phyloP scores from a whole-genome alignment of 768 basidiomycete genomes.

The Auricularia auricula-judae region DNA sequence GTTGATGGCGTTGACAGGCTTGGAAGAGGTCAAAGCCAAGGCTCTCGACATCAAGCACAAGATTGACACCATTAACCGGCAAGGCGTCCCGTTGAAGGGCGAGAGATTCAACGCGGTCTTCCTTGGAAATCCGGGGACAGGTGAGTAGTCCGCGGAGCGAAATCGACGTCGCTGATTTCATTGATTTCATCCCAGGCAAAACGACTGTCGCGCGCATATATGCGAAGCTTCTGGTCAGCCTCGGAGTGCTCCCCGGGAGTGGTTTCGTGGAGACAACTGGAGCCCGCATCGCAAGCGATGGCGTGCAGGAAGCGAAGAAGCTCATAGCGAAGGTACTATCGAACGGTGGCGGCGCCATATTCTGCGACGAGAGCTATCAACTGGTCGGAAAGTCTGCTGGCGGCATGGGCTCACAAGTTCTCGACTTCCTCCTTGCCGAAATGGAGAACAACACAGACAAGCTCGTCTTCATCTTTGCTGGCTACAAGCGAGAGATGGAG shows the following conservation, averaged over 20 bases:
- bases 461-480: constrained; percentile 59
- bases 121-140: constrained; percentile 67
- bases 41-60: constrained; percentile 49
- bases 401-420: constrained; percentile 37
- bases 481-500: constrained; percentile 65
- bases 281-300: constrained; percentile 44
- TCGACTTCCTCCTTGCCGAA: constrained; percentile 61
- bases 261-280: constrained; percentile 56
- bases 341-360: constrained; percentile 53
- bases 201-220: constrained; percentile 59
- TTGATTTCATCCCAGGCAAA: constrained; percentile 35
- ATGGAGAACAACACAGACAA: constrained; percentile 62
- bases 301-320: constrained; percentile 41
- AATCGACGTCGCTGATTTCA: background rate
- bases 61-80: constrained; percentile 34
- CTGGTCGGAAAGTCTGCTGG: constrained; percentile 25
- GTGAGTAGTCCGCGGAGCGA: constrained; percentile 23
- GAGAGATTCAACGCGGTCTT: constrained; percentile 54
- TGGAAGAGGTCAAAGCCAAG: constrained; percentile 53
- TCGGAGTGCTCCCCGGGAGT: constrained; percentile 40
- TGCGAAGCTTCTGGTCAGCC: constrained; percentile 47
- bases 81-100: constrained; percentile 37
- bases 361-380: constrained; percentile 67
- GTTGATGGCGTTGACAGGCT: constrained; percentile 60
- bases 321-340: constrained; percentile 33